Base-by-base conservation (phyloP, 1,139 yeast genomes). In the Candida neerlandica region DNA sequence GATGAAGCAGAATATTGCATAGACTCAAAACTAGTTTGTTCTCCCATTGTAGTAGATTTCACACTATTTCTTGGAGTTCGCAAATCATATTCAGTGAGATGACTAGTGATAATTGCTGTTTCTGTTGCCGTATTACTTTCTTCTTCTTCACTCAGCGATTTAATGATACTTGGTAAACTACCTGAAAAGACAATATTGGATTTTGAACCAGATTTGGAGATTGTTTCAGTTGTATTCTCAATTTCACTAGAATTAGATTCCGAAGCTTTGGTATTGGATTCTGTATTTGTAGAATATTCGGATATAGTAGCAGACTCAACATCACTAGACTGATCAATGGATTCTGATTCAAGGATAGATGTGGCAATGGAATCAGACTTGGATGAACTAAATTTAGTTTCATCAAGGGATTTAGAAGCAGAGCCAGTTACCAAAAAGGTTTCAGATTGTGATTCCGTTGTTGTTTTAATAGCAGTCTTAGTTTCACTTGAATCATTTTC, bases 291-390 rank as follows among this genome's bases (percentile, higher is more conserved):
- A 7, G 27, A 23, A 5, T 3, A 23, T 23, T 23, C 27, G 9
- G 27, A 23, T 23, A 7, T 10, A 6, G 9, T 5, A 7, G 9
- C 27, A 16, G 72, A 65, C 26, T 39, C 23, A 19, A 10, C 27
- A 23, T 4, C 9, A 23, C 9, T 23, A 7, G 27, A 23, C 9
- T 6, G 27, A 23, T 7, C 5, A 23, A 5, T 6, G 27, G 27
- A 4, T 23, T 23, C 27, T 2, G 27, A 23, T 23, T 6, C 27
- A 23, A n/a, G n/a, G n/a, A n/a, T n/a, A n/a, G n/a, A n/a, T n/a
- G n/a, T n/a, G n/a, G 15, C 47, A 23, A 70, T 70, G n/a, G 72
- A n/a, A n/a, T n/a, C n/a, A n/a, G n/a, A 64, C 48, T 65, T 57
- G 4, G 71, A 70, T 1, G 34, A 12, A n/a, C n/a, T n/a, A n/a